Evolutionary conservation across 2,329 filamentous ascomycete genomes (phyloP).

Genomic region (Lasiodiplodia sp.): DNA sequence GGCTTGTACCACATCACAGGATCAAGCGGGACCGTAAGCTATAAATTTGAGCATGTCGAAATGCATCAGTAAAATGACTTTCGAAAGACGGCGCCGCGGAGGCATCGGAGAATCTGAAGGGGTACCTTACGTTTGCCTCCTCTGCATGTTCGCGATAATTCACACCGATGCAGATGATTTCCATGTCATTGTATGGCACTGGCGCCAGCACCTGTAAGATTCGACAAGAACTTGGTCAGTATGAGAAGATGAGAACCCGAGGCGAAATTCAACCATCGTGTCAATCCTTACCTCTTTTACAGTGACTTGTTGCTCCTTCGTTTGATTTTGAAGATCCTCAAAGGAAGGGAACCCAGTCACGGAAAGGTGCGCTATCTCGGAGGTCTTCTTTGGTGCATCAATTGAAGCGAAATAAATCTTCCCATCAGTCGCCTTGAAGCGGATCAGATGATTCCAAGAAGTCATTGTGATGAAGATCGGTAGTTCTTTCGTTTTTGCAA

Average conservation of each 20-base stretch:
- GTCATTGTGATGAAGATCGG: background rate
- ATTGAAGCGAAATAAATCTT: background rate
- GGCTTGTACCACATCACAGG: slow-evolving; percentile 35
- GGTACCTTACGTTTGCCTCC: background rate
- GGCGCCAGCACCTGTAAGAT: background rate
- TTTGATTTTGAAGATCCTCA: background rate
- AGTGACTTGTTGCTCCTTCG: background rate
- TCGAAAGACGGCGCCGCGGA: background rate
- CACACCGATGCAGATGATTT: slow-evolving; percentile 5
- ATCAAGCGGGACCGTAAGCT: slow-evolving; percentile 26
- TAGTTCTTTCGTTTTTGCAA: too few species aligned
- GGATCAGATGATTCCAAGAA: background rate
- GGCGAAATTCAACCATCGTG: background rate
- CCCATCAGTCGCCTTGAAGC: background rate
- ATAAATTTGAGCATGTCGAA: background rate
- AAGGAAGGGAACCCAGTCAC: background rate
- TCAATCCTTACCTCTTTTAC: background rate
- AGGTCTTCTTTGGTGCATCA: background rate
- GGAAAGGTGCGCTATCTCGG: background rate
- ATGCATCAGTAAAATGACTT: background rate
- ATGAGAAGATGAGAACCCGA: background rate
- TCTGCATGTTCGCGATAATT: slow-evolving; percentile 4
- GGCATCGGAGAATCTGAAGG: background rate
- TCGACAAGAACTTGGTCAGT: background rate
- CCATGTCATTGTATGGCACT: slow-evolving; percentile 35